Percentiles rank a stretch among this genome's conserved stretches.
Evolutionary conservation across 148 eudicot genomes (phyloP).

Genomic region (Rhododendron molle): DNA sequence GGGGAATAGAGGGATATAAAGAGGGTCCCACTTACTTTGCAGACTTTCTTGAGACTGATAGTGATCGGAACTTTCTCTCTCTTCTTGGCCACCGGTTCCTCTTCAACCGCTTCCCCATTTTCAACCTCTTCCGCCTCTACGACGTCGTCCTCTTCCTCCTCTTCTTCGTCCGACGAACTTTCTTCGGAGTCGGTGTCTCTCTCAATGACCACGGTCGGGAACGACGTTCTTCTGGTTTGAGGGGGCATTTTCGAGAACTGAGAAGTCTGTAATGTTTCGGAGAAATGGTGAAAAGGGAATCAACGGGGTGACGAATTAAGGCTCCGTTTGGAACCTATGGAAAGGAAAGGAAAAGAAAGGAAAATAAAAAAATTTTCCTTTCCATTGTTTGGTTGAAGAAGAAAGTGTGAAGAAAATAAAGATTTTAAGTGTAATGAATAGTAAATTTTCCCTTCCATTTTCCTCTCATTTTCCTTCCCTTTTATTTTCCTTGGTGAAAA

Average conservation of each 20-base stretch:
- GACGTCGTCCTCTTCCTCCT: conserved; percentile 15
- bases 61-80: conserved; percentile 56
- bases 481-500: no score
- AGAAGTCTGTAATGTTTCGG: not conserved
- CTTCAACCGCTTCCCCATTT: conserved; percentile 4
- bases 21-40: conserved; percentile 48
- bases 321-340: no score
- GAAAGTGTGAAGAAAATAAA: no score
- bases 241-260: conserved; percentile 49
- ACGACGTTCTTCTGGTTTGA: conserved; percentile 34
- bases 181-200: conserved; percentile 57
- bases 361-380: no score
- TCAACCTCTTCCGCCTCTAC: conserved; percentile 12
- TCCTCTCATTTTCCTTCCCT: no score
- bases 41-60: conserved; percentile 73
- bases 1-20: not conserved
- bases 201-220: conserved; percentile 59
- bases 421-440: no score
- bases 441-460: no score
- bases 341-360: no score
- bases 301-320: no score
- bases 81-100: conserved; percentile 18
- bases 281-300: no score
- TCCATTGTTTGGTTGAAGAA: no score
- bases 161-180: conserved; percentile 38